Evolutionary conservation across 768 basidiomycete genomes (phyloP).

Genomic region (Lactarius vividus): DNA sequence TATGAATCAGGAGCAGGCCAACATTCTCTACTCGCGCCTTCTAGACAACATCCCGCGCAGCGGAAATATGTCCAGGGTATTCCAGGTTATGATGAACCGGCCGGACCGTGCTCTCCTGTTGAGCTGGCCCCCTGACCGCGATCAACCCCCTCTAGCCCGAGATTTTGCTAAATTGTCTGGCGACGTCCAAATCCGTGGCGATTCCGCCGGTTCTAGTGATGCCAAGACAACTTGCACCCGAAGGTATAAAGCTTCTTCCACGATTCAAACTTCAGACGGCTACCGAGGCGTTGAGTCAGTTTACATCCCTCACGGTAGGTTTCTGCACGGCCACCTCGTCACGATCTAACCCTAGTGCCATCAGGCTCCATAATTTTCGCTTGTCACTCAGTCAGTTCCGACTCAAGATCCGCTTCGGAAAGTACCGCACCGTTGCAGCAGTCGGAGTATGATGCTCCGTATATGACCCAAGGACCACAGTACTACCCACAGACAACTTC

Average conservation of each 20-base stretch:
- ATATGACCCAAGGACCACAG: slow-evolving; percentile 31
- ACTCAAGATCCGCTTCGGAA: slow-evolving; percentile 30
- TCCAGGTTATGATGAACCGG: slow-evolving; percentile 72
- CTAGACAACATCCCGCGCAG: slow-evolving; percentile 52
- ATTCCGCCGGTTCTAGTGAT: slow-evolving; percentile 50
- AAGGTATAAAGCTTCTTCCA: slow-evolving; percentile 72
- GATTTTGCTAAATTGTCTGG: slow-evolving; percentile 60
- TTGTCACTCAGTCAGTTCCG: slow-evolving; percentile 61
- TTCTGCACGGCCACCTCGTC: slow-evolving; percentile 29
- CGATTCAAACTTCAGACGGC: slow-evolving; percentile 49
- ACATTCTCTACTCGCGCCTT: slow-evolving; percentile 58
- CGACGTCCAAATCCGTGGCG: slow-evolving; percentile 60
- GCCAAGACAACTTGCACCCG: slow-evolving; percentile 87
- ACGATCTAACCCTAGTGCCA: slow-evolving; percentile 19
- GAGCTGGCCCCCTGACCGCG: slow-evolving; percentile 72
- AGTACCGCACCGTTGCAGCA: slow-evolving; percentile 25
- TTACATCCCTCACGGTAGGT: slow-evolving; percentile 84
- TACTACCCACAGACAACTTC: slow-evolving; percentile 33
- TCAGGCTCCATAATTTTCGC: slow-evolving; percentile 69
- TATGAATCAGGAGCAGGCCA: slow-evolving; percentile 56
- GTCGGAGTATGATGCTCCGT: slow-evolving; percentile 30
- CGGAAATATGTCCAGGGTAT: slow-evolving; percentile 57
- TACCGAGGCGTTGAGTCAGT: slow-evolving; percentile 77
- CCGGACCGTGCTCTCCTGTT: slow-evolving; percentile 57
- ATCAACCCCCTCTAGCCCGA: slow-evolving; percentile 37